A percentile compares a stretch with the other conserved stretches of the same genome.
These are phyloP conservation scores for Daldinia childiae DNA, from an alignment of 495 filamentous ascomycete genomes.

Conservation along the genomic window DNA sequence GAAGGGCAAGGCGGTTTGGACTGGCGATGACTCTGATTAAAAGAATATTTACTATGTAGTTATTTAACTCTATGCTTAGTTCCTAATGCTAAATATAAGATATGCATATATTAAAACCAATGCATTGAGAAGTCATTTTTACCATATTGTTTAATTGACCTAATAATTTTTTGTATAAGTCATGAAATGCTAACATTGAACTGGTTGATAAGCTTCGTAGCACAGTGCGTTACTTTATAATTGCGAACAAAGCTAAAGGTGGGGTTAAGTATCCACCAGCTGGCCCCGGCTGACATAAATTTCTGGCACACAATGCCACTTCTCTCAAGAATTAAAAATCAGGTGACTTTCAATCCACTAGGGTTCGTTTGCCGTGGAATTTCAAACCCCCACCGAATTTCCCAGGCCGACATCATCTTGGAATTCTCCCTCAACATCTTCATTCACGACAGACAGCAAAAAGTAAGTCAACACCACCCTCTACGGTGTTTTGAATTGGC, in stretches of 20 bases:
- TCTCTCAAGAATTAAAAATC: conserved; percentile 22
- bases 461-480: conserved; percentile 45
- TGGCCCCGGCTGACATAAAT: conserved; percentile 3
- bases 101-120: not conserved
- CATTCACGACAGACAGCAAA: conserved; percentile 42
- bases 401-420: conserved; percentile 28
- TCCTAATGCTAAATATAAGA: no score
- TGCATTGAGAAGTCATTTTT: not conserved
- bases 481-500: not conserved
- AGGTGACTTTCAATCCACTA: conserved; percentile 40
- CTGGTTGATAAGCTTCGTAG: not conserved
- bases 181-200: not conserved
- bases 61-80: not conserved
- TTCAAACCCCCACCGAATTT: conserved; percentile 45
- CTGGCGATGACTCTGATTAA: conserved; percentile 31
- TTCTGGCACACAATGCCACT: conserved; percentile 7
- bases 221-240: not conserved
- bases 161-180: not conserved
- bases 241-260: not conserved
- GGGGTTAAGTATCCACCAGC: not conserved
- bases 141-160: not conserved
- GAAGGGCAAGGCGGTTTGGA: conserved; percentile 46
- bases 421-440: conserved; percentile 32
- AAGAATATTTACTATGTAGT: not conserved
- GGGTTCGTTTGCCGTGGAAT: conserved; percentile 37